A percentile compares a stretch with the other conserved stretches of the same genome.
phyloP scores from a whole-genome alignment of 352 stramenopile genomes.

The Pythium vanterpoolii region DNA sequence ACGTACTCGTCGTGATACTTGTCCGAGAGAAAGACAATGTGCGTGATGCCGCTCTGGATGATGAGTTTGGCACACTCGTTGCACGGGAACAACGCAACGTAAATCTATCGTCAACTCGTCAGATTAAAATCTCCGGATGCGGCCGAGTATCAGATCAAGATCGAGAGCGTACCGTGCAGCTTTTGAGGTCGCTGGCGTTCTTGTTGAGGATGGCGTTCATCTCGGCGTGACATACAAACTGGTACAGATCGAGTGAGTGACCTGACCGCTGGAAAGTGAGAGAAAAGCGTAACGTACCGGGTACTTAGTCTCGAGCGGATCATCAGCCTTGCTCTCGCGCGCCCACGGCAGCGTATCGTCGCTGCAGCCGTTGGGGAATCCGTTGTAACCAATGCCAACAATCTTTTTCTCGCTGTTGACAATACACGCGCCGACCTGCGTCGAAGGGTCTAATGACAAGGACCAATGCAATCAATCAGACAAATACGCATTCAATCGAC shows the following conservation, averaged over 20 bases:
- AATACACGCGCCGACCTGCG: slow-evolving; percentile 97
- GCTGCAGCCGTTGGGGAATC: slow-evolving; percentile 95
- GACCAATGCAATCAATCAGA: background rate
- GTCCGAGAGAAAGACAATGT: slow-evolving; percentile 96
- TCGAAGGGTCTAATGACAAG: slow-evolving; percentile 87
- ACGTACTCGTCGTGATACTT: slow-evolving; percentile 90
- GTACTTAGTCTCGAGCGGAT: slow-evolving; percentile 94
- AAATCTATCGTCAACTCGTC: slow-evolving; percentile 70
- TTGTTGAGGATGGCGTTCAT: slow-evolving; percentile 99
- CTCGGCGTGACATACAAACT: slow-evolving; percentile 99
- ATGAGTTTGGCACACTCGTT: slow-evolving; percentile 99
- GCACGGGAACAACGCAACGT: slow-evolving; percentile 98
- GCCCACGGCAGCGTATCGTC: slow-evolving; percentile 96
- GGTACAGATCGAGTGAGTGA: background rate
- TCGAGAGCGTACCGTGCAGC: slow-evolving; percentile 66
- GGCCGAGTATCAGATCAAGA: background rate
- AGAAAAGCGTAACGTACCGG: slow-evolving; percentile 39
- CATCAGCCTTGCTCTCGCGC: slow-evolving; percentile 52
- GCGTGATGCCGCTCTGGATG: slow-evolving; percentile 95
- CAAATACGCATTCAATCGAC: background rate
- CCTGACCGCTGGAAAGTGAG: background rate
- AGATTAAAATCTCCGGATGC: too few species aligned
- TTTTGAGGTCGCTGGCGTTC: slow-evolving; percentile 92
- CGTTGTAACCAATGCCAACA: slow-evolving; percentile 99
- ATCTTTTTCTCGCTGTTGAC: slow-evolving; percentile 96